phyloP scores from a whole-genome alignment of 1,284 basidiomycete species.

The Austropuccinia psidii region DNA sequence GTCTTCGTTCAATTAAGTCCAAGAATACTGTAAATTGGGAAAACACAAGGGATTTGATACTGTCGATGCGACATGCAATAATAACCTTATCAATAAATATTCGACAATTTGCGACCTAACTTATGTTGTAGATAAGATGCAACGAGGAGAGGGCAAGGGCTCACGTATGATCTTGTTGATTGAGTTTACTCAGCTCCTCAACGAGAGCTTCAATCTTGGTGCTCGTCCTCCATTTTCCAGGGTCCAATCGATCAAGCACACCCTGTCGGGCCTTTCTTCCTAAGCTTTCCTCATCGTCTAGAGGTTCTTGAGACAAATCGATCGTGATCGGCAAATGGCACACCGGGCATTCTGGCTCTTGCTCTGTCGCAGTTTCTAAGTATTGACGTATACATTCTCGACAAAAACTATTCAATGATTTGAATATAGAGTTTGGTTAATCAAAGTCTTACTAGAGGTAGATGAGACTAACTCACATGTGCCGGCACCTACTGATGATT shows the following conservation, averaged over 20 bases:
- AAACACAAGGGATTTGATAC: constrained; percentile 94
- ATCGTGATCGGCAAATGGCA: constrained; percentile 90
- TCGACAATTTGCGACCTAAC: background rate
- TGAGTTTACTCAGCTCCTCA: constrained; percentile 34
- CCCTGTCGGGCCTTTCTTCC: constrained; percentile 66
- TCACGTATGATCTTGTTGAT: constrained; percentile 35
- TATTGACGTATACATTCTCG: constrained; percentile 93
- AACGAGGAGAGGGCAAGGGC: background rate
- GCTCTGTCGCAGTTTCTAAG: constrained; percentile 66
- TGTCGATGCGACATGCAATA: constrained; percentile 54
- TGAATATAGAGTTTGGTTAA: background rate
- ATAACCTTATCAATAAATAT: background rate
- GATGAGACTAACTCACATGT: constrained; percentile 58
- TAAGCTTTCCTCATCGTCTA: constrained; percentile 56
- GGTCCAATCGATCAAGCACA: constrained; percentile 79
- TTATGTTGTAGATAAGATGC: background rate
- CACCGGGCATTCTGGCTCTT: constrained; percentile 81
- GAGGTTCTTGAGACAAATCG: constrained; percentile 82
- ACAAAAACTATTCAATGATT: constrained; percentile 25
- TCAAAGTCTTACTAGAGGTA: background rate
- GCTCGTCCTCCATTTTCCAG: constrained; percentile 84
- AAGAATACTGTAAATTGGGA: constrained; percentile 86
- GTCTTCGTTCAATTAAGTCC: constrained; percentile 74
- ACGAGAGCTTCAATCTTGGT: constrained; percentile 90
- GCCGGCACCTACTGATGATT: constrained; percentile 75